phyloP scores from a whole-genome alignment of 1,284 basidiomycete genomes.

The Ceratobasidium papillatum region DNA sequence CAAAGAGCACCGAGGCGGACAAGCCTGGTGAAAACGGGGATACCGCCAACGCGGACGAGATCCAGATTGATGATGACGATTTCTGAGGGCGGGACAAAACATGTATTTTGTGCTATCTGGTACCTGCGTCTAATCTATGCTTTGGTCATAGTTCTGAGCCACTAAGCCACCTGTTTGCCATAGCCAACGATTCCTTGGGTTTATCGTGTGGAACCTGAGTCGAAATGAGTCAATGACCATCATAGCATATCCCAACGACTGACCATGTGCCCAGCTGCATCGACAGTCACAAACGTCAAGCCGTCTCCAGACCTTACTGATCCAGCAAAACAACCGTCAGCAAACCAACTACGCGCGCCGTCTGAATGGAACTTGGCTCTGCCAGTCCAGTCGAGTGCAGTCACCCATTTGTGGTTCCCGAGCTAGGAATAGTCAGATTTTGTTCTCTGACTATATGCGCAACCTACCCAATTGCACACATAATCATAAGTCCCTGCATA shows the following conservation, averaged over 20 bases:
- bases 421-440: constrained; percentile 38
- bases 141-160: background rate
- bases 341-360: constrained; percentile 57
- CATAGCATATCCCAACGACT: background rate
- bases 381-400: constrained; percentile 54
- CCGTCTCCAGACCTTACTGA: constrained; percentile 63
- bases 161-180: constrained; percentile 53
- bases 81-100: constrained; percentile 15
- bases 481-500: constrained; percentile 65
- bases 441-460: background rate
- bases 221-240: background rate
- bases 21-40: constrained; percentile 48
- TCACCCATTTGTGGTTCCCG: constrained; percentile 55
- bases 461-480: constrained; percentile 34
- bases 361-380: constrained; percentile 51
- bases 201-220: constrained; percentile 55
- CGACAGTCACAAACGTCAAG: constrained; percentile 69
- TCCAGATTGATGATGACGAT: constrained; percentile 84
- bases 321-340: constrained; percentile 58
- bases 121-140: constrained; percentile 11
- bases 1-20: constrained; percentile 47
- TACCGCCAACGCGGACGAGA: constrained; percentile 73
- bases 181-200: constrained; percentile 52
- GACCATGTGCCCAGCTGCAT: constrained; percentile 73
- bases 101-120: constrained; percentile 2